Conservation (phyloP, 2,329 filamentous ascomycete genomes). For the Juglanconis oblonga region DNA sequence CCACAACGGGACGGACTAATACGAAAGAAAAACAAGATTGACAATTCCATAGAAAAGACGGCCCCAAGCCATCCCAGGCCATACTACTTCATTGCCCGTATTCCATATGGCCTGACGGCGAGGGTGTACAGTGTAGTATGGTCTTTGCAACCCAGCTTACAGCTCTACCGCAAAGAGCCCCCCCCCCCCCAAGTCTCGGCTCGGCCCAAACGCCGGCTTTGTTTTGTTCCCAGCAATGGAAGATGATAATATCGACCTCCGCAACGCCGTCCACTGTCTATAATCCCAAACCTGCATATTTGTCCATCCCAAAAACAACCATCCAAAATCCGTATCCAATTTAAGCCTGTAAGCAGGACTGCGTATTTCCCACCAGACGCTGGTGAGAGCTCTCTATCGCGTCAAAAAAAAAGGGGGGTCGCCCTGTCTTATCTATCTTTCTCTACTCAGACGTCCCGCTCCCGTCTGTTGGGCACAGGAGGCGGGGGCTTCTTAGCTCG, state of each 20-base stretch:
- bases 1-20: no score
- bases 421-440: no score
- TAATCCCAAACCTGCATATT: neutral
- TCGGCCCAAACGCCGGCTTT: neutral
- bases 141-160: no score
- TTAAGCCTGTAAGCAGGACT: no score
- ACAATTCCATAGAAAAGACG: neutral
- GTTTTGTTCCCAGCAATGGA: neutral
- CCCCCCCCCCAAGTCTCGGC: neutral
- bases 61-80: neutral
- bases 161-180: neutral
- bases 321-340: no score
- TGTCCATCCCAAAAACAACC: neutral
- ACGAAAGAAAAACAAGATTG: neutral
- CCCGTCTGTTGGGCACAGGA: constrained; percentile 42
- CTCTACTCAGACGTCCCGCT: neutral
- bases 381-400: no score
- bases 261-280: neutral
- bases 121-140: neutral
- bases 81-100: neutral
- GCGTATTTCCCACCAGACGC: no score
- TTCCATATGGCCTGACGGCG: neutral
- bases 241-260: neutral
- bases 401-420: no score
- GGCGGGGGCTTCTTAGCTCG: constrained; percentile 54